These are phyloP conservation scores for Fusarium sp. DNA, from an alignment of 2,329 filamentous ascomycete species.

Conservation along the genomic window DNA sequence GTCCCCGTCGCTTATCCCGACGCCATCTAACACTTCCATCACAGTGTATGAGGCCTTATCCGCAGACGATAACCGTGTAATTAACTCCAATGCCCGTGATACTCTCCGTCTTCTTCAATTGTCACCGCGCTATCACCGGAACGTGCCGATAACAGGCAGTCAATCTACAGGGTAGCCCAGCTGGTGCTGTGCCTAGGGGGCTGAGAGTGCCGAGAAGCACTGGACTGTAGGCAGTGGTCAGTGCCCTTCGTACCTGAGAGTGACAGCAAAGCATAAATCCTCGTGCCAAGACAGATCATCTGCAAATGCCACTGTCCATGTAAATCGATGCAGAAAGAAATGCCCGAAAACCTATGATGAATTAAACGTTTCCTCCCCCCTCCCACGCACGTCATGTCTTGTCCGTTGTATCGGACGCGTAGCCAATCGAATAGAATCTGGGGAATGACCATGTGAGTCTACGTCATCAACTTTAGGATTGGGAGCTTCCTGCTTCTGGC, in stretches of 20 bases:
- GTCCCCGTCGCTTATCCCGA: slow-evolving; percentile 17
- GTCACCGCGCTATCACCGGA: background rate
- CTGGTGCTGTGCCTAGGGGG: slow-evolving; percentile 16
- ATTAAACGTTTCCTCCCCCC: slow-evolving; percentile 2
- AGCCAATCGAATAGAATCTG: slow-evolving; percentile 40
- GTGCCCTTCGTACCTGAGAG: slow-evolving; percentile 30
- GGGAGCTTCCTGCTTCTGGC: slow-evolving; percentile 25
- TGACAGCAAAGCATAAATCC: slow-evolving; percentile 30
- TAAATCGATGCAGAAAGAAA: slow-evolving; percentile 6
- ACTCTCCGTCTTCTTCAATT: background rate
- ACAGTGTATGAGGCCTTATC: background rate
- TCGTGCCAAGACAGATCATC: slow-evolving; percentile 25
- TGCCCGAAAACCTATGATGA: slow-evolving; percentile 25
- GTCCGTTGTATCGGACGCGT: slow-evolving; percentile 16
- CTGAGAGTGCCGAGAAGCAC: slow-evolving; percentile 8
- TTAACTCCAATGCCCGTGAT: background rate
- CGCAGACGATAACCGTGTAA: background rate
- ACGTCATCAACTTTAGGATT: slow-evolving; percentile 44
- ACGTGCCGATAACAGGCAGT: background rate
- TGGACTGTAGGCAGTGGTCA: slow-evolving; percentile 13
- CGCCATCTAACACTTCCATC: slow-evolving; percentile 12
- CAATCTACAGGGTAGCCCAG: background rate
- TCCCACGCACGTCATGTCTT: slow-evolving; percentile 35
- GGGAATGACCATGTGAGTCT: slow-evolving; percentile 44
- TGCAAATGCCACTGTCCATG: background rate